Evolutionary conservation across 192 early-diverging fungal genomes (phyloP), one percentile per base, ranked within the genome.

Genomic region (Allomyces arbusculus): DNA sequence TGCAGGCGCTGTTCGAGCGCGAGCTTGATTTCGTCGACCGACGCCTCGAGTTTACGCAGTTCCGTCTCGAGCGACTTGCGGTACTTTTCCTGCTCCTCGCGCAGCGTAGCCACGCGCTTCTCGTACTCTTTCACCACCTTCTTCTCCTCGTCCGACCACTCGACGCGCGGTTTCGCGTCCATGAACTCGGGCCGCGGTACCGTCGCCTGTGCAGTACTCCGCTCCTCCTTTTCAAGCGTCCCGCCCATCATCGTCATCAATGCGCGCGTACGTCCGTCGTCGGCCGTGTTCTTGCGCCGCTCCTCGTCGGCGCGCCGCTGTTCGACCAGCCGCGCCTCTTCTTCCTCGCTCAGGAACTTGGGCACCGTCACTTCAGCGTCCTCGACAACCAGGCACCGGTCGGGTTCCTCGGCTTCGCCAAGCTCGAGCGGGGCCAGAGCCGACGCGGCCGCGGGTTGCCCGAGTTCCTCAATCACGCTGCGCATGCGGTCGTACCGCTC

Each of bases 81-180:
- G 55, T 76, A 72, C 66, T 84, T 84, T 64, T 84, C 82, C 70
- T 81, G 79, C 71, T 84, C 82, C 58, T 84, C 82, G 74, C 81
- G 84, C 24, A 76, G 75, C 6, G 76, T 71, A 22, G 76, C 76
- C 50, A 83, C 61, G 65, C 84, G 84, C 70, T 84, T 84, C 69
- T 84, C 82, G 72, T 76, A 84, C 69, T 84, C 82, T 61, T 84
- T 83, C 23, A 82, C 67, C 16, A 71, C 67, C 63, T 80, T 79
- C 20, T 71, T 66, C 66, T 84, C 82, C 24, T 84, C 82, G 14
- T 84, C 82, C 5, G 66, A 73, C 78, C 83, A 72, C 24, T 84
- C 82, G 50, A 71, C 74, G 19, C 69, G 64, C 7, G 82, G 79
- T 62, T 84, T 84, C 16, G 50, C 12, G 16, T 58, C 50, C 16